Base-by-base conservation (phyloP, 306 rosid genomes). In the Lupinus albus region DNA sequence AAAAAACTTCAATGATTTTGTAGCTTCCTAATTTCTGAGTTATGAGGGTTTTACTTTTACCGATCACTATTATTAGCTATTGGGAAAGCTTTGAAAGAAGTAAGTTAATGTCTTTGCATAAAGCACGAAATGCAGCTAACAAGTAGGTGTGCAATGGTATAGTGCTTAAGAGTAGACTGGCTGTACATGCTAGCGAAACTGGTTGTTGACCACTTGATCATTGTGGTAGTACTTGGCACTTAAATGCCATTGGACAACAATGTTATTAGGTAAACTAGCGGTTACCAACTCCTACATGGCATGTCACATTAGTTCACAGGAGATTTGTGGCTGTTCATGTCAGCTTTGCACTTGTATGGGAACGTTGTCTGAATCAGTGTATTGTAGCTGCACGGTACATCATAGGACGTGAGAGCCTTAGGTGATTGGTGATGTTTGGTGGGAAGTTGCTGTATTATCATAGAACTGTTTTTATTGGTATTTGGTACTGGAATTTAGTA, bases 41-140 rank as follows among this genome's bases (percentile, higher is more conserved):
- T 51, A 4, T 20, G 14, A 25, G 21, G 35, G 42, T 33, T 70
- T 56, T 55, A 28, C 38, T 33, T 33, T 33, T 5, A 33, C 44
- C 44, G 14, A 6, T 53, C 61, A 14, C 15, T 64, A 5, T 28
- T 46, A 28, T 25, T 25, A 25, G 53, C 50, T 59, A 21, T 16
- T 78, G 35, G 11, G 44, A 67, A 38, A 67, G 48, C 28, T 16
- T 57, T 58, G 51, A 14, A 70, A 74, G 6, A 41, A 61, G 17
- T 18, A 32, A 38, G 38, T 20, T 42, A 49, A n/a, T 18, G 11
- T 46, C 18, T 18, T 21, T 61, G 15, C 33, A 44, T 18, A 4
- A 11, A 51, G 33, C 36, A 54, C 6, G 5, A 61, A 49, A 30
- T 63, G 49, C 49, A 45, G 16, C 15, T 45, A 45, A 12, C 49